Conservation (phyloP, 208 protist genomes). For the Willaertia magna region DNA sequence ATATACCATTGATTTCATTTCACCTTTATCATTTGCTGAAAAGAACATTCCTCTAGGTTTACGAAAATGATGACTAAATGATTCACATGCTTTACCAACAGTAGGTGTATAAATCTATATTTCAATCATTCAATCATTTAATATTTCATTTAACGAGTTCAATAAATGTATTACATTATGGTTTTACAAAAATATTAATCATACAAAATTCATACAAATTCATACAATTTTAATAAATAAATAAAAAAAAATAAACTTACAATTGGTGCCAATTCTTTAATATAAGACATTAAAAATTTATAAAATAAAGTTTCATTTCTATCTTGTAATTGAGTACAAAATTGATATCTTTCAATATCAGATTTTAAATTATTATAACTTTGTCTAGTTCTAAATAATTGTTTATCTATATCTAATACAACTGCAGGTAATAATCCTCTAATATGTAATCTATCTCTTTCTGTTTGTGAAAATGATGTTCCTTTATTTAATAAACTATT, state of each 20-base stretch:
- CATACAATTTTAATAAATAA: neutral
- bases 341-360: constrained; percentile 1
- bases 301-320: constrained; percentile 53
- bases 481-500: constrained; percentile 3
- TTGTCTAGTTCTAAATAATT: neutral
- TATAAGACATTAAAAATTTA: neutral
- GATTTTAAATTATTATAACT: neutral
- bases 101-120: neutral
- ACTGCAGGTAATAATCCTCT: neutral
- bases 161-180: too few relatives aligned
- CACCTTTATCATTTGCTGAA: constrained; percentile 49
- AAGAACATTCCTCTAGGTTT: constrained; percentile 77
- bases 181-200: too few relatives aligned
- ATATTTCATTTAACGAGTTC: too few relatives aligned
- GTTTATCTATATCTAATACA: neutral
- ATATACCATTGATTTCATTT: constrained; percentile 60
- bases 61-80: constrained; percentile 61
- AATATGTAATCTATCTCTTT: neutral
- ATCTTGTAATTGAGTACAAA: neutral
- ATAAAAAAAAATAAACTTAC: neutral
- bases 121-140: neutral
- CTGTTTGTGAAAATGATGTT: neutral
- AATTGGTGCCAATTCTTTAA: constrained; percentile 7
- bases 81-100: constrained; percentile 75
- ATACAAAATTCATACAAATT: too few relatives aligned